Conservation (phyloP, 352 stramenopile genomes). For the Globisporangium irregulare region DNA sequence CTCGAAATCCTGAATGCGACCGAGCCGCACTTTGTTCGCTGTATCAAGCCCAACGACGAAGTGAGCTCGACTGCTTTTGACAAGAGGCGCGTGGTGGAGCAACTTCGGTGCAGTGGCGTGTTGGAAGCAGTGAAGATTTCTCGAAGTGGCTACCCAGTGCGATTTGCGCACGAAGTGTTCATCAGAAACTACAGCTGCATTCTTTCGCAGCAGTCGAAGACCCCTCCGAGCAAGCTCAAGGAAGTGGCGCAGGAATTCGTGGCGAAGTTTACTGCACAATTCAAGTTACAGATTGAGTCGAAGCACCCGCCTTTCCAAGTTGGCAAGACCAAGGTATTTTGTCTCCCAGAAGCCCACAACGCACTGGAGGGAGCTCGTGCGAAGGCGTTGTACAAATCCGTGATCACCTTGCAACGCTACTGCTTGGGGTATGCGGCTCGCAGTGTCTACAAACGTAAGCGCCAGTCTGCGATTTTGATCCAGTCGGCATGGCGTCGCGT, state of each 20-base stretch:
- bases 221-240: constrained; percentile 44
- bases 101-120: constrained; percentile 85
- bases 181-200: constrained; percentile 82
- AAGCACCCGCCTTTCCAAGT: constrained; percentile 72
- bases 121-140: constrained; percentile 89
- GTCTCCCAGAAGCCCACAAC: constrained; percentile 63
- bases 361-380: constrained; percentile 55
- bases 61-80: constrained; percentile 62
- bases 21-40: constrained; percentile 91
- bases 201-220: constrained; percentile 38
- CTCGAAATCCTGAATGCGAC: constrained; percentile 94
- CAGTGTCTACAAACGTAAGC: constrained; percentile 43
- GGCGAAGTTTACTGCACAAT: constrained; percentile 30
- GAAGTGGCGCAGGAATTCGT: constrained; percentile 50
- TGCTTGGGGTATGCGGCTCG: constrained; percentile 60
- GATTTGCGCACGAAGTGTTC: constrained; percentile 93
- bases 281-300: constrained; percentile 34
- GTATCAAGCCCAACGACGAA: constrained; percentile 87
- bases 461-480: constrained; percentile 44
- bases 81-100: constrained; percentile 65
- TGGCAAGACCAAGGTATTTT: constrained; percentile 84
- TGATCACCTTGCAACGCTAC: constrained; percentile 74
- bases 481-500: constrained; percentile 54
- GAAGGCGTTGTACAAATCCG: constrained; percentile 66
- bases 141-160: constrained; percentile 91